phyloP scores from a whole-genome alignment of 1,284 basidiomycete species.

The Trametes sp. region DNA sequence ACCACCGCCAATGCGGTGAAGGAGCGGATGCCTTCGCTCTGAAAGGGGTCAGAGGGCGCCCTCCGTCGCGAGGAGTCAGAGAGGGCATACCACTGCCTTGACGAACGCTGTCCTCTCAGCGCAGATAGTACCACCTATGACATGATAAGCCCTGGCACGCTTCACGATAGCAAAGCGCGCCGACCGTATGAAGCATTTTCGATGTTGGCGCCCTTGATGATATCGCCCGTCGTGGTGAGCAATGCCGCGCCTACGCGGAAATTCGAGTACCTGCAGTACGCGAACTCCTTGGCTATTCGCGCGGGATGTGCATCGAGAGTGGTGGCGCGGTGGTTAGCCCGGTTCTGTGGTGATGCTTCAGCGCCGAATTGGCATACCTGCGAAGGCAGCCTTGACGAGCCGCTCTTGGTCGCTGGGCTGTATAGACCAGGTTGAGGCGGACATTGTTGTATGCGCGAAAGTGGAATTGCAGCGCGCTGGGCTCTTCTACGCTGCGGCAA shows the following conservation, averaged over 20 bases:
- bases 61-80: slow-evolving; percentile 8
- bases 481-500: background rate
- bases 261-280: slow-evolving; percentile 83
- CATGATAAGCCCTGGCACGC: background rate
- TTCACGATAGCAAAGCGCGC: slow-evolving; percentile 3
- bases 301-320: background rate
- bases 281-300: slow-evolving; percentile 56
- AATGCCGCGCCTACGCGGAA: slow-evolving; percentile 91
- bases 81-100: slow-evolving; percentile 77
- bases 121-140: slow-evolving; percentile 83
- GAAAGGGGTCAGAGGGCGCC: background rate
- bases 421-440: slow-evolving; percentile 35
- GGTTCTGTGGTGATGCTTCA: no score
- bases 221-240: slow-evolving; percentile 69
- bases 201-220: slow-evolving; percentile 87
- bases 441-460: slow-evolving; percentile 30
- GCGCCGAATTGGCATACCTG: slow-evolving; percentile 38
- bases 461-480: no score
- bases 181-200: slow-evolving; percentile 92
- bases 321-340: no score
- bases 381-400: slow-evolving; percentile 45
- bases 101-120: slow-evolving; percentile 90
- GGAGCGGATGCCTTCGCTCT: slow-evolving; percentile 78
- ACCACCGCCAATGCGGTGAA: slow-evolving; percentile 81
- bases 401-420: slow-evolving; percentile 36